Percentiles rank a stretch among this genome's conserved stretches.
These are phyloP conservation scores for Hylodesmum podocarpum DNA, from an alignment of 306 rosid genomes.

Conservation along the genomic window DNA sequence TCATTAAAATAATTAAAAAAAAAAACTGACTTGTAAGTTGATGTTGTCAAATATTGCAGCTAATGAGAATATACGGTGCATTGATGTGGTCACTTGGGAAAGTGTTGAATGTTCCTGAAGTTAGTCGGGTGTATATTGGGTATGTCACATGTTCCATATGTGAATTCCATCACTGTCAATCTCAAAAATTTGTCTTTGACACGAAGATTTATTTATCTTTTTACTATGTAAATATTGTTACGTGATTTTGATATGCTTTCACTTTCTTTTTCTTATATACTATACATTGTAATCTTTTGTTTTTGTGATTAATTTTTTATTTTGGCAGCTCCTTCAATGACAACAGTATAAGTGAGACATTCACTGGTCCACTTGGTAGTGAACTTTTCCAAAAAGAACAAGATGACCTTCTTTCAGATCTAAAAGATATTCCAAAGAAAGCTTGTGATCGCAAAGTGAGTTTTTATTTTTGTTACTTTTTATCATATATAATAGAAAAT, in stretches of 20 bases:
- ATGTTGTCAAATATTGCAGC: slow-evolving; percentile 41
- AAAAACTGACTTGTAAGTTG: neutral
- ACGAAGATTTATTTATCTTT: neutral
- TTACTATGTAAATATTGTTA: neutral
- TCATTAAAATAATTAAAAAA: neutral
- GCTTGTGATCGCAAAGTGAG: slow-evolving; percentile 94
- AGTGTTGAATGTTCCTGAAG: slow-evolving; percentile 91
- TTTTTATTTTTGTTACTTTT: neutral
- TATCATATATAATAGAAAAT: neutral
- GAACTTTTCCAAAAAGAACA: slow-evolving; percentile 94
- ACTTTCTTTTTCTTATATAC: neutral
- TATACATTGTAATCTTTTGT: neutral
- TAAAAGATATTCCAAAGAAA: slow-evolving; percentile 91
- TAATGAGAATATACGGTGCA: slow-evolving; percentile 98
- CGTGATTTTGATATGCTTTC: neutral
- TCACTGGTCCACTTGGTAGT: slow-evolving; percentile 67
- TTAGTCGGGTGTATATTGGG: slow-evolving; percentile 93
- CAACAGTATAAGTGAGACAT: slow-evolving; percentile 53
- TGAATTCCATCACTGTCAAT: neutral
- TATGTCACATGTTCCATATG: slow-evolving; percentile 30
- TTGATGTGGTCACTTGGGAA: slow-evolving; percentile 99
- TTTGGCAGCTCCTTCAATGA: slow-evolving; percentile 89
- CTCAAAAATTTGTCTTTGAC: neutral
- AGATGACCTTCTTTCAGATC: slow-evolving; percentile 83
- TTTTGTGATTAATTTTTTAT: neutral